Conservation (phyloP, 495 filamentous ascomycete species). For the Amphirosellinia nigrospora region DNA sequence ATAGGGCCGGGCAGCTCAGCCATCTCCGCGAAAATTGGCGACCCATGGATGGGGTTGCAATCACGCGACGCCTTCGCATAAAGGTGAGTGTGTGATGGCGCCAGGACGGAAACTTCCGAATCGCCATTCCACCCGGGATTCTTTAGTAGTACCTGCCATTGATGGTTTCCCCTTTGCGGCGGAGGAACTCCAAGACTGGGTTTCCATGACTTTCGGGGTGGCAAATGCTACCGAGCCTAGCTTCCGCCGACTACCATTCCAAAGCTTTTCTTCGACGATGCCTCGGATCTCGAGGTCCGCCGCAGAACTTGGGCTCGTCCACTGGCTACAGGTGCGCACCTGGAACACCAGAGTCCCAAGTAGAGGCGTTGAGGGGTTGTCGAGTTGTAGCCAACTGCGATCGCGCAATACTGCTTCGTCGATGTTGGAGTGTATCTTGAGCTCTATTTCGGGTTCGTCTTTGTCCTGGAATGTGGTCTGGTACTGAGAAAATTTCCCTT, state of each 20-base stretch:
- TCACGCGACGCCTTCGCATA: conserved; percentile 87
- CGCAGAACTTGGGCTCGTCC: conserved; percentile 81
- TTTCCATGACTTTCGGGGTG: conserved; percentile 79
- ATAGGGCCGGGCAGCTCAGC: conserved; percentile 82
- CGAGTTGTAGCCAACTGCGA: conserved; percentile 84
- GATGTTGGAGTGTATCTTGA: conserved; percentile 72
- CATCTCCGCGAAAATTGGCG: conserved; percentile 84
- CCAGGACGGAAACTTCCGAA: conserved; percentile 73
- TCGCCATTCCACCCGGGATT: conserved; percentile 83
- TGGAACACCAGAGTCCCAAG: conserved; percentile 81
- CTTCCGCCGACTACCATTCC: conserved; percentile 84
- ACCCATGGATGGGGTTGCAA: conserved; percentile 91
- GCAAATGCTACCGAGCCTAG: conserved; percentile 84
- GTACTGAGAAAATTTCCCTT: conserved; percentile 77
- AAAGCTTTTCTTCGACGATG: conserved; percentile 78
- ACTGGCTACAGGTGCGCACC: conserved; percentile 74
- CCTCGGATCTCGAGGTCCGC: conserved; percentile 79
- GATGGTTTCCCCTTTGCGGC: conserved; percentile 79
- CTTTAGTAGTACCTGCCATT: conserved; percentile 87
- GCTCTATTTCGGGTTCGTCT: conserved; percentile 79
- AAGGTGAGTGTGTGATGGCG: conserved; percentile 82
- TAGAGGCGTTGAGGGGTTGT: conserved; percentile 60
- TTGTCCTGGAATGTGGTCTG: conserved; percentile 89
- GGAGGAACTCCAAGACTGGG: conserved; percentile 82
- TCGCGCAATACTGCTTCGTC: conserved; percentile 82